phyloP scores from a whole-genome alignment of 2,329 filamentous ascomycete species.

The Cercospora canescens region DNA sequence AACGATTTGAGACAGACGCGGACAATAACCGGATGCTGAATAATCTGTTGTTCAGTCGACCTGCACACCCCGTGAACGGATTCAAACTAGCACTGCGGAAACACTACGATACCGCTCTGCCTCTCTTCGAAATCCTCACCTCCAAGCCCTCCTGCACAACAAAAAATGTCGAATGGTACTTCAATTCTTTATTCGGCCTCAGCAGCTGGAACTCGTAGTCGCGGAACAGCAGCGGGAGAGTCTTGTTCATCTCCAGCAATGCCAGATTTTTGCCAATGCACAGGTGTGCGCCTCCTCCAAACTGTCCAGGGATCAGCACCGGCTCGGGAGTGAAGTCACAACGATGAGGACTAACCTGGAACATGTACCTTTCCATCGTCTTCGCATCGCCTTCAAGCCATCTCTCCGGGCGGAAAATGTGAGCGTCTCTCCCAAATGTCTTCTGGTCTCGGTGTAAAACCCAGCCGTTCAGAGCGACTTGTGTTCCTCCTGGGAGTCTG shows the following conservation, averaged over 20 bases:
- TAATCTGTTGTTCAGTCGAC: background rate
- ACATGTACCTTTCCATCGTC: constrained; percentile 59
- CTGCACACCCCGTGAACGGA: background rate
- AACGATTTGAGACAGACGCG: background rate
- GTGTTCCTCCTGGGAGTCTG: constrained; percentile 54
- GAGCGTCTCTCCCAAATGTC: constrained; percentile 28
- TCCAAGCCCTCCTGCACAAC: constrained; percentile 60
- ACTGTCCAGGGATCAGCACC: constrained; percentile 19
- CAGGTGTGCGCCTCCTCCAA: constrained; percentile 27
- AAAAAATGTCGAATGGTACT: constrained; percentile 60
- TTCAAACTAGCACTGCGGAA: background rate
- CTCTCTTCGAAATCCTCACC: constrained; percentile 46
- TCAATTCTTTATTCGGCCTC: constrained; percentile 52
- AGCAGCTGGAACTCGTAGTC: constrained; percentile 57
- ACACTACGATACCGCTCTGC: background rate
- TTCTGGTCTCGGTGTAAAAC: constrained; percentile 50
- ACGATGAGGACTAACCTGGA: constrained; percentile 46
- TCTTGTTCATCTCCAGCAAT: constrained; percentile 33
- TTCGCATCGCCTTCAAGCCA: constrained; percentile 33
- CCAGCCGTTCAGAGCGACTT: constrained; percentile 57
- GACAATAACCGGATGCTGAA: background rate
- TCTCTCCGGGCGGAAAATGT: constrained; percentile 23
- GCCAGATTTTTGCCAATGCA: constrained; percentile 33
- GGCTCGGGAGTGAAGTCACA: background rate
- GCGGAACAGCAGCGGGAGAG: constrained; percentile 44